Base-by-base conservation (phyloP, 768 basidiomycete species). In the Trichaptum fuscoviolaceum region DNA sequence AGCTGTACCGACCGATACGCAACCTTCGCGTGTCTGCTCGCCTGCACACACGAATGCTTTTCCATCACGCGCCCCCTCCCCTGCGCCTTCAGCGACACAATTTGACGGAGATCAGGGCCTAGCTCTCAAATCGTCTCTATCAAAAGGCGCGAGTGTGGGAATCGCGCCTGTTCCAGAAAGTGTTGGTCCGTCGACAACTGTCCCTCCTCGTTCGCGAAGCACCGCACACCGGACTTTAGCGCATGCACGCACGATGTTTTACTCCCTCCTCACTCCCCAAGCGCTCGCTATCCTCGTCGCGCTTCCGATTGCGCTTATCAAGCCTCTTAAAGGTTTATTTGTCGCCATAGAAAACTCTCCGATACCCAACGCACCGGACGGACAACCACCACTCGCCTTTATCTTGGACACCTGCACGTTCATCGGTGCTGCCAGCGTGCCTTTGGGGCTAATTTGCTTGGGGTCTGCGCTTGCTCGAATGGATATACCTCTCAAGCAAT, bases 381-480 rank as follows among this genome's bases (percentile, higher is more conserved):
- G 88, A 0, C 79, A 84, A 67, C 88, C 90, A 0, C 89, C 89
- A 0, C 83, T 91, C 20, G 81, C 85, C 0, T 82, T 91, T 68
- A 58, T 91, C 42, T 70, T 87, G 65, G 85, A 88, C 65, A 83
- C 85, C 0, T 75, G 84, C 0, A 74, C 77, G 0, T 90, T 91
- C 69, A 79, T 89, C 42, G 88, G 90, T 0, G 82, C 74, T 1
- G 88, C 87, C 0, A 83, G 85, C 3, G 84, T 91, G 0, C 89
- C 89, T 0, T 70, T 90, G 1, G 87, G 87, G 1, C 73, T 91
- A 10, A 80, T 87, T 12, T 85, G 83, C 6, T 78, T 91, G 3
- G 89, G 89, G 0, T 85, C 85, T 3, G 85, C 86, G 0, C 75
- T 91, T 3, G 89, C 89, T 0, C 78, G 85, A 35, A 70, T 92